phyloP scores from a whole-genome alignment of 1,284 basidiomycete genomes.

The Coriolopsis trogii region DNA sequence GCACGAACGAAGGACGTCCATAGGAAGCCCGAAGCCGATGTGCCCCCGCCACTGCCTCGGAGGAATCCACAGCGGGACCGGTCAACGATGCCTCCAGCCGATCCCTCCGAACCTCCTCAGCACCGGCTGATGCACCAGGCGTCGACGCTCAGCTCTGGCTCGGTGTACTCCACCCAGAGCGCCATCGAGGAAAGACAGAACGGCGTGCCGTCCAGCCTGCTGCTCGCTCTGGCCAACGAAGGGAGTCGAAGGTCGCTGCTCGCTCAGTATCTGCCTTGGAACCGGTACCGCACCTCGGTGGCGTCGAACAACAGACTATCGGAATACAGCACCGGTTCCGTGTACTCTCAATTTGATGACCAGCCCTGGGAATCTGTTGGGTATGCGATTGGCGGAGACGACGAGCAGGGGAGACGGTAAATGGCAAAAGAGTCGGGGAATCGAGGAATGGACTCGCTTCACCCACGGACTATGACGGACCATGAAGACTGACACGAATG shows the following conservation, averaged over 20 bases:
- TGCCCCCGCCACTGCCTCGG: conserved; percentile 17
- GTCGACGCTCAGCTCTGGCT: conserved; percentile 35
- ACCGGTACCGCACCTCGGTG: conserved; percentile 21
- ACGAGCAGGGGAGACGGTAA: conserved; percentile 14
- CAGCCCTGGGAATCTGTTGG: conserved; percentile 24
- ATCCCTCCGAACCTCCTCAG: conserved; percentile 13
- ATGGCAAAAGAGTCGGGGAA: background rate
- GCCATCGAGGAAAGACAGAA: conserved; percentile 33
- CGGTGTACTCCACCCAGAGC: conserved; percentile 37
- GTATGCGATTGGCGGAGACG: conserved; percentile 27
- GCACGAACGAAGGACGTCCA: background rate
- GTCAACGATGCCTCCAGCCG: conserved; percentile 11
- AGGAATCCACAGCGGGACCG: conserved; percentile 12
- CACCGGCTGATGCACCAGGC: conserved; percentile 28
- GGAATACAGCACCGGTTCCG: conserved; percentile 33
- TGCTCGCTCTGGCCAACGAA: conserved; percentile 28
- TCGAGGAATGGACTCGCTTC: background rate
- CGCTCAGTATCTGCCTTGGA: conserved; percentile 29
- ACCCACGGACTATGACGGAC: conserved; percentile 12
- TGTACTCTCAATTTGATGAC: conserved; percentile 30
- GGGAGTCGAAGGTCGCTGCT: conserved; percentile 29
- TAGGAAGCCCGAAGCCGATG: background rate
- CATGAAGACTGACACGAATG: conserved; percentile 5
- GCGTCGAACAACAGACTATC: conserved; percentile 33
- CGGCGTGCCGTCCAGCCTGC: conserved; percentile 28